phyloP scores from a whole-genome alignment of 257 asterid species.

The Solanum arcanum region DNA sequence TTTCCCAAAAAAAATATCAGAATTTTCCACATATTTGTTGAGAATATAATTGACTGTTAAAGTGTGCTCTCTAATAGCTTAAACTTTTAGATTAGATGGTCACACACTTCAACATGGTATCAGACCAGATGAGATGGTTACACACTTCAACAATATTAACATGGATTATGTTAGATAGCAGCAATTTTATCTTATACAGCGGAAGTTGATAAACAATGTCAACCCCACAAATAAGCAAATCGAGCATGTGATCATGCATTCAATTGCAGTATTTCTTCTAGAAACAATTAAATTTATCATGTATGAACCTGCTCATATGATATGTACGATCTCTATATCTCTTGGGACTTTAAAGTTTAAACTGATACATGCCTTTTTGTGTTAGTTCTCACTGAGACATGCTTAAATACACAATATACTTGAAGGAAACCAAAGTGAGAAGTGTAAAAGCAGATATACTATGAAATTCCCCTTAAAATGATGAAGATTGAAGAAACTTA shows the following conservation, averaged over 20 bases:
- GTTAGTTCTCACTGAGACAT: background rate
- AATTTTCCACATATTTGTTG: background rate
- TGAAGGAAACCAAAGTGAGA: background rate
- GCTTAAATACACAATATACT: background rate
- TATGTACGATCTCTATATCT: background rate
- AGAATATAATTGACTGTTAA: background rate
- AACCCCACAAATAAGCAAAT: background rate
- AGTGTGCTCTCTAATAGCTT: background rate
- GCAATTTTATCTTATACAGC: background rate
- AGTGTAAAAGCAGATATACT: background rate
- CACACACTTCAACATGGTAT: background rate
- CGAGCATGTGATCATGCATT: background rate
- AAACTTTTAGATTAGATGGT: background rate
- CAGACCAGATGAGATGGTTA: background rate
- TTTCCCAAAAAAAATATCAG: background rate
- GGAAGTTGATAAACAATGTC: background rate
- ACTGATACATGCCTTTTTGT: background rate
- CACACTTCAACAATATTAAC: background rate
- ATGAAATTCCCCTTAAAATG: background rate
- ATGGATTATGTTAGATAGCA: background rate
- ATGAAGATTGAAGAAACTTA: conserved; percentile 15
- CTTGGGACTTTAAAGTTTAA: background rate
- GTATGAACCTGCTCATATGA: background rate
- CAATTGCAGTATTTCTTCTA: background rate
- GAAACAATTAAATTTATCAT: background rate